These are phyloP conservation scores for Mycena leptocephala DNA, from an alignment of 768 basidiomycete genomes.

Conservation along the genomic window DNA sequence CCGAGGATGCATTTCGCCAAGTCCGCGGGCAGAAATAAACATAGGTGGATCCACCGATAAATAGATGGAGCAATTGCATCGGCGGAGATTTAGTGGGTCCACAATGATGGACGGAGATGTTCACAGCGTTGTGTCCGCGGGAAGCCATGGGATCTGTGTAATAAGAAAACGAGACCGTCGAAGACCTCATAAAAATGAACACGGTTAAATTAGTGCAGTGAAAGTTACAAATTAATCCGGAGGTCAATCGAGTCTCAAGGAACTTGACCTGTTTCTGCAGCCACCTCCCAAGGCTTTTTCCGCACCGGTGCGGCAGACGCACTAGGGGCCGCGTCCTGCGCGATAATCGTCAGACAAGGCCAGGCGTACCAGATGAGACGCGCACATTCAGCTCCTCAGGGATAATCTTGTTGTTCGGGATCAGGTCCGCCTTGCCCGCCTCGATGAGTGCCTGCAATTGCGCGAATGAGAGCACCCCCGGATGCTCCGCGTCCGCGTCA, in stretches of 20 bases:
- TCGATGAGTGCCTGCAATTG: slow-evolving; percentile 83
- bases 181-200: neutral
- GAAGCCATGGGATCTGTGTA: no score
- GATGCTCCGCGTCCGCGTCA: slow-evolving; percentile 42
- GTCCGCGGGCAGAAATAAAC: no score
- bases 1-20: no score
- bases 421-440: slow-evolving; percentile 78
- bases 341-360: neutral
- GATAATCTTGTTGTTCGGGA: slow-evolving; percentile 86
- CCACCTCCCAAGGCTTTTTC: slow-evolving; percentile 30
- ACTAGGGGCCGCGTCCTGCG: slow-evolving; percentile 25
- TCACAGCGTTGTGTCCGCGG: no score
- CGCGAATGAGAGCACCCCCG: slow-evolving; percentile 72
- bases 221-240: slow-evolving; percentile 8
- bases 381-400: slow-evolving; percentile 78
- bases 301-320: slow-evolving; percentile 18
- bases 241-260: neutral
- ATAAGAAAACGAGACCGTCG: neutral
- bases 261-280: neutral
- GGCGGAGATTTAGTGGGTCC: no score
- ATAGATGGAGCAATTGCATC: no score
- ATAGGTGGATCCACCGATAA: no score
- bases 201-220: neutral
- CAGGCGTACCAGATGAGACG: neutral
- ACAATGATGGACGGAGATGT: no score